Percentiles rank a stretch among this genome's conserved stretches.
Evolutionary conservation across 2,329 filamentous ascomycete genomes (phyloP).

Genomic region (Neonectria punicea): DNA sequence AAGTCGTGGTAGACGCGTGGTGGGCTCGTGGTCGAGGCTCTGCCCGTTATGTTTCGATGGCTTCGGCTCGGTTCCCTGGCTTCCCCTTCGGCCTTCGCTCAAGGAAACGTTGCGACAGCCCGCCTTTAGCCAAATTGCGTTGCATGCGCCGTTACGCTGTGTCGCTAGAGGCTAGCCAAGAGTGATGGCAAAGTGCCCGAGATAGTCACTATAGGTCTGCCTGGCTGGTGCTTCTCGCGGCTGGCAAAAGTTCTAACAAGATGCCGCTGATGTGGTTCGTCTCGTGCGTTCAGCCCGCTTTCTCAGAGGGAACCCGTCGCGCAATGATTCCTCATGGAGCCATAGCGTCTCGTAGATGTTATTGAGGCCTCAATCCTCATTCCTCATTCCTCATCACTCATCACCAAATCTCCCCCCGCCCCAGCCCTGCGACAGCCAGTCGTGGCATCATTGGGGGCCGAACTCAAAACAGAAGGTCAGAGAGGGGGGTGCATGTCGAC

Average conservation of each 20-base stretch:
- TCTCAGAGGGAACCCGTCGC: slow-evolving; percentile 7
- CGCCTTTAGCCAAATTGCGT: slow-evolving; percentile 13
- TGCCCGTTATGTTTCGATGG: not conserved
- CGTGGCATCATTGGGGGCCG: slow-evolving; percentile 2
- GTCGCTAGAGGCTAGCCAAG: not conserved
- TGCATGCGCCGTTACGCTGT: not conserved
- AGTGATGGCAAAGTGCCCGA: slow-evolving; percentile 21
- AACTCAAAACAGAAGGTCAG: slow-evolving; percentile 16
- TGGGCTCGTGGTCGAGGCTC: not conserved
- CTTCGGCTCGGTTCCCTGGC: not conserved
- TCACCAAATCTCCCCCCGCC: slow-evolving; percentile 8
- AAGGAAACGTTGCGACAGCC: not conserved
- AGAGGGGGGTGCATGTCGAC: not conserved
- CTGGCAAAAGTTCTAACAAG: not conserved
- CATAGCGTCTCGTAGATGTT: not conserved
- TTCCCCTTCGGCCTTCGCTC: not conserved
- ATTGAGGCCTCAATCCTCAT: not conserved
- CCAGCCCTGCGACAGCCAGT: slow-evolving; percentile 17
- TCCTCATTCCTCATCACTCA: not conserved
- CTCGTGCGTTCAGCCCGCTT: not conserved
- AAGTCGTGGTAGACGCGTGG: not conserved
- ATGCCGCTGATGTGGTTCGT: not conserved
- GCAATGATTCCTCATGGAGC: slow-evolving; percentile 8
- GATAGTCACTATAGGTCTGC: not conserved
- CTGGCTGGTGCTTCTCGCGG: not conserved